phyloP scores from a whole-genome alignment of 441 rosid genomes.

The Omphalea diandra region DNA sequence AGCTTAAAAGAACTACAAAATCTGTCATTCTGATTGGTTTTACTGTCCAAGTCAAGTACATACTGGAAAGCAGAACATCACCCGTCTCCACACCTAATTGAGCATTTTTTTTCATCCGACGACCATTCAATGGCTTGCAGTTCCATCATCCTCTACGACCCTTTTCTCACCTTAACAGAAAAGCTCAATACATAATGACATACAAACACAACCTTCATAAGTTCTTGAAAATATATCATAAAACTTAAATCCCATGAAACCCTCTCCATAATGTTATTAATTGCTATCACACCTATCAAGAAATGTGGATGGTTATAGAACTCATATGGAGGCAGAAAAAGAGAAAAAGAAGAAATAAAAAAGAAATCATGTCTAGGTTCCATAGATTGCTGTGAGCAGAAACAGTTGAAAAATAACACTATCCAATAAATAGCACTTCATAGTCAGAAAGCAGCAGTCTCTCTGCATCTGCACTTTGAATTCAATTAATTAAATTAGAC shows the following conservation, averaged over 20 bases:
- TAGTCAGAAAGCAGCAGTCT: not conserved
- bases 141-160: slow-evolving; percentile 82
- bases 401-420: not conserved
- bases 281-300: too few species aligned
- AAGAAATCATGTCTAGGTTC: not conserved
- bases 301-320: too few species aligned
- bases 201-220: not conserved
- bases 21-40: slow-evolving; percentile 78
- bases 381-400: not conserved
- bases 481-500: not conserved
- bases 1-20: slow-evolving; percentile 16
- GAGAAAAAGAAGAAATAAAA: too few species aligned
- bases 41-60: slow-evolving; percentile 72
- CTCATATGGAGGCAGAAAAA: too few species aligned
- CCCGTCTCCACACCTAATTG: slow-evolving; percentile 96
- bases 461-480: not conserved
- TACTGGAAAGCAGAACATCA: slow-evolving; percentile 97
- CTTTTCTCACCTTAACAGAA: slow-evolving; percentile 21
- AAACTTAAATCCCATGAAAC: not conserved
- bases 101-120: slow-evolving; percentile 53
- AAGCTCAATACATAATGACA: slow-evolving; percentile 3
- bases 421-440: not conserved
- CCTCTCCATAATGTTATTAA: not conserved
- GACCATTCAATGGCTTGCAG: slow-evolving; percentile 58
- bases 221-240: not conserved